Evolutionary conservation across 495 filamentous ascomycete species (phyloP).

Genomic region (Cenococcum geophilum): DNA sequence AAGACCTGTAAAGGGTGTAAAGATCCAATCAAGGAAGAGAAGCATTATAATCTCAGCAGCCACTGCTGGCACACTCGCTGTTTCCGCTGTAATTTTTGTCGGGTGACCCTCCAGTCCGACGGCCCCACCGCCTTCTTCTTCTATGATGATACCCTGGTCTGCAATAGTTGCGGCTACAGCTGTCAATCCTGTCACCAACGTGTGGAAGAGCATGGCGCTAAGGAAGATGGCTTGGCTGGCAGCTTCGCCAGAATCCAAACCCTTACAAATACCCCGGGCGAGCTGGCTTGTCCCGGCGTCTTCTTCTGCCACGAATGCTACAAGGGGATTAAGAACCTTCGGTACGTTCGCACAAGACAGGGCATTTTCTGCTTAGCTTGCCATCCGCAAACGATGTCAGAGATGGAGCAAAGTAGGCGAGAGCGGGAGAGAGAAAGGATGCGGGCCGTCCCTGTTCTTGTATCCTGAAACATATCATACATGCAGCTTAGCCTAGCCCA

Average conservation of each 20-base stretch:
- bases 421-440: constrained; percentile 1
- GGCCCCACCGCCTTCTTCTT: constrained; percentile 2
- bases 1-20: constrained; percentile 10
- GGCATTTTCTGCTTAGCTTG: constrained; percentile 16
- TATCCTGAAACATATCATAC: not conserved
- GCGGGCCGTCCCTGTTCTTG: not conserved
- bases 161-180: constrained; percentile 12
- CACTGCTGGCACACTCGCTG: constrained; percentile 6
- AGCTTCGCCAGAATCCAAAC: not conserved
- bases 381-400: constrained; percentile 7
- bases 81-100: constrained; percentile 12
- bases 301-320: constrained; percentile 17
- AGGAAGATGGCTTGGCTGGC: not conserved
- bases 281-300: not conserved
- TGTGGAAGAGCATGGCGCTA: constrained; percentile 13
- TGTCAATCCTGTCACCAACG: constrained; percentile 10
- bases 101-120: constrained; percentile 4
- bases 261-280: not conserved
- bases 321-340: constrained; percentile 8
- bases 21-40: not conserved
- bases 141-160: constrained; percentile 8
- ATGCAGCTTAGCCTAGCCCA: not conserved
- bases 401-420: not conserved
- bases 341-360: constrained; percentile 8
- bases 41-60: not conserved